Evolutionary conservation across 2,329 filamentous ascomycete species (phyloP), one percentile per base, ranked within the genome.

Genomic region (Ophiocordyceps sinensis): DNA sequence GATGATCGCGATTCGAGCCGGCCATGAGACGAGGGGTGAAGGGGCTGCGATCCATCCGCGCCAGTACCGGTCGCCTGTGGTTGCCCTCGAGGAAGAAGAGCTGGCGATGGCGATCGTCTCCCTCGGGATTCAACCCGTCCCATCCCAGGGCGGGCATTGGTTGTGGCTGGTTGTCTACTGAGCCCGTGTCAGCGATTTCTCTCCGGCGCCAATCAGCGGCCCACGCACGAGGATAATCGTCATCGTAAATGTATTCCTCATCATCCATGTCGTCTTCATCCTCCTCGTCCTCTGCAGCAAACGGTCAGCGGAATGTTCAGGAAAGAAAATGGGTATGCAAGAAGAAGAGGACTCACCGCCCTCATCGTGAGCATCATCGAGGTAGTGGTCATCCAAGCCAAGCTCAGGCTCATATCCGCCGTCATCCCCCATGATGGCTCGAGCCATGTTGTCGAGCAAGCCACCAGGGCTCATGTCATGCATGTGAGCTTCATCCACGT

Each of bases 241-340:
- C 72, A 44, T 77, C 74, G 45, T 76, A 79, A 44, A 73, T 65
- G 51, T 77, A 77, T 41, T 78, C 73, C 17, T 77, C 75, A 39
- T 85, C 82, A 36, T 79, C 79, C 49, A 82, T 72, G 36, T 80
- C 79, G 34, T 83, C 81, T 15, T 83, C 79, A 37, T 86, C 84
- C 5, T 76, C 73, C 6, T 73, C 71, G 34, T 68, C 66, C 40
- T 68, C 59, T 61, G 42, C 36, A n/a, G 7, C 19, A 8, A 36
- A 38, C 29, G 9, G 38, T 49, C 39, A 49, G 38, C 12, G 42
- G 7, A 13, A 29, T n/a, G 26, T 38, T 26, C 29, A 19, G 3
- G 19, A 19, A 19, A 19, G 28, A 23, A 43, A 30, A 15, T 19
- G 9, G 13, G 12, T 7, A 8, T 19, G 10, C 2, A 9, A 7